Conservation (phyloP, 257 asterid species). For the Plectranthus barbatus region DNA sequence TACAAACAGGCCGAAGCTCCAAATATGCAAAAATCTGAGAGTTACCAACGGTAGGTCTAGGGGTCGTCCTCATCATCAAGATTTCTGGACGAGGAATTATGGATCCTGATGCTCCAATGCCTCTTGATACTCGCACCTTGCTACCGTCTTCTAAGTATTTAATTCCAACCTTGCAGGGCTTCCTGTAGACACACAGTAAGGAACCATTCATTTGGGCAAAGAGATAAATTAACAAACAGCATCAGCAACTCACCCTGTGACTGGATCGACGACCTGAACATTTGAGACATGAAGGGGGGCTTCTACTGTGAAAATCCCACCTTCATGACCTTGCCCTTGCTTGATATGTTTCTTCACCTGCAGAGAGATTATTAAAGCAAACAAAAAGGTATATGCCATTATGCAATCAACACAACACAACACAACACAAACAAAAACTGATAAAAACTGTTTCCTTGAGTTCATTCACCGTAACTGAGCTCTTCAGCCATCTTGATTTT, state of each 20-base stretch:
- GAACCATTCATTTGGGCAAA: not conserved
- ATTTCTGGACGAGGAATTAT: slow-evolving; percentile 90
- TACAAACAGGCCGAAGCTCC: not conserved
- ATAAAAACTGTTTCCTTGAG: not conserved
- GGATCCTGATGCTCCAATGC: slow-evolving; percentile 81
- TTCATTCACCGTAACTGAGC: not conserved
- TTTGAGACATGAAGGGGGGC: slow-evolving; percentile 95
- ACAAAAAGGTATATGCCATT: not conserved
- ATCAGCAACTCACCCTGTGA: slow-evolving; percentile 52
- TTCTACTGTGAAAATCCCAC: slow-evolving; percentile 92
- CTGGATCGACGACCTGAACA: slow-evolving; percentile 84
- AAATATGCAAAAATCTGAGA: slow-evolving; percentile 8
- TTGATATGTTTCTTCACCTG: slow-evolving; percentile 97
- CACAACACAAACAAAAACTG: not conserved
- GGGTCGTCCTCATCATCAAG: slow-evolving; percentile 69
- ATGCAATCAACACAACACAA: not conserved
- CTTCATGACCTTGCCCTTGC: slow-evolving; percentile 98
- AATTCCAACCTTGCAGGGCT: slow-evolving; percentile 74
- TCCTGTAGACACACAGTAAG: slow-evolving; percentile 41
- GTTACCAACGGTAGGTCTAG: slow-evolving; percentile 81
- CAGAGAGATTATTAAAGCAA: not conserved
- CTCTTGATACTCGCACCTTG: slow-evolving; percentile 83
- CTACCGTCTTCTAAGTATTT: slow-evolving; percentile 77
- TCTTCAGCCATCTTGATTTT: not conserved
- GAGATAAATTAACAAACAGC: not conserved